These are phyloP conservation scores for Chenopodium formosanum DNA, from an alignment of 148 eudicot genomes.

Conservation along the genomic window DNA sequence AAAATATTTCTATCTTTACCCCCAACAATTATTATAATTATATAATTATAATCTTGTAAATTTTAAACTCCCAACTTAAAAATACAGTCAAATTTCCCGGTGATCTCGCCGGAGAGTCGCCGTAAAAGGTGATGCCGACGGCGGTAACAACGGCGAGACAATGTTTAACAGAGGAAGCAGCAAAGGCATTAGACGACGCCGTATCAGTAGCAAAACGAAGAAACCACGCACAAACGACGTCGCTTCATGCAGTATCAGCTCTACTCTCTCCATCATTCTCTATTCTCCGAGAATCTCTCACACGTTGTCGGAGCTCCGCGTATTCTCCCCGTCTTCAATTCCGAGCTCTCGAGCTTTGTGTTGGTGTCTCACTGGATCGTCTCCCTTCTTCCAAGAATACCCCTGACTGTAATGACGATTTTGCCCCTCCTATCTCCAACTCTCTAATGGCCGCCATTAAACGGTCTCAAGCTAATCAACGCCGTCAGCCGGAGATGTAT, in stretches of 20 bases:
- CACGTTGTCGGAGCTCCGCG: constrained; percentile 53
- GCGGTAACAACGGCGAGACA: constrained; percentile 80
- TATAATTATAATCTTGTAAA: too few relatives aligned
- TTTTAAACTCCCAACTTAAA: too few relatives aligned
- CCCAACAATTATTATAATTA: too few relatives aligned
- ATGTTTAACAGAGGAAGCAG: constrained; percentile 81
- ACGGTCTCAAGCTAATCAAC: constrained; percentile 85
- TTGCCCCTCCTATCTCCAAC: constrained; percentile 75
- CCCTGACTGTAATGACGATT: constrained; percentile 32
- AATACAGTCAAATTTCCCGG: not conserved
- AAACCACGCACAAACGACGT: constrained; percentile 82
- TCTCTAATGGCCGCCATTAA: constrained; percentile 94
- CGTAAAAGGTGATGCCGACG: constrained; percentile 75
- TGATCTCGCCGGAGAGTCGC: not conserved
- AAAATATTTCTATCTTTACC: not conserved
- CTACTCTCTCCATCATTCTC: constrained; percentile 63
- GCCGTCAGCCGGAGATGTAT: constrained; percentile 86
- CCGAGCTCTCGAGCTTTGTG: constrained; percentile 76
- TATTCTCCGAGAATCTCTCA: constrained; percentile 66
- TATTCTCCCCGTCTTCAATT: constrained; percentile 67
- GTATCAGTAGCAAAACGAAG: constrained; percentile 82
- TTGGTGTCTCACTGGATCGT: constrained; percentile 74
- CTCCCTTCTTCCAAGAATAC: constrained; percentile 40
- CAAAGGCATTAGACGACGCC: constrained; percentile 74
- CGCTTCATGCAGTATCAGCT: constrained; percentile 81